Evolutionary conservation across 1,139 yeast genomes (phyloP).

Genomic region (Saccharomyces uvarum): DNA sequence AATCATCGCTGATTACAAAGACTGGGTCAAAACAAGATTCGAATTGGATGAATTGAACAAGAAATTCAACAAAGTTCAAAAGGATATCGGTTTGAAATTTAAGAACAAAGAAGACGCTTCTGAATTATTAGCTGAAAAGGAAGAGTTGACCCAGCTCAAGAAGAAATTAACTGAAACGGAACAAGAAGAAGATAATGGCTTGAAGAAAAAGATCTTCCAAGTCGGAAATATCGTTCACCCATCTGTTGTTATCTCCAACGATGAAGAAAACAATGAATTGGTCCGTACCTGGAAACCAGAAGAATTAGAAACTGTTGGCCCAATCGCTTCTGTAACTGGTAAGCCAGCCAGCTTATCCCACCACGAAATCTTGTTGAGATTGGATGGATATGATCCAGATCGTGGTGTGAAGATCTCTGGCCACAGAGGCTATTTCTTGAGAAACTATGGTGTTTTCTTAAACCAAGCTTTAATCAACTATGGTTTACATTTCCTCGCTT

Average conservation of each 20-base stretch:
- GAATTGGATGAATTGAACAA: slow-evolving; percentile 87
- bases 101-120: slow-evolving; percentile 92
- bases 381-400: slow-evolving; percentile 97
- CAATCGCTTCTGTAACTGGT: slow-evolving; percentile 65
- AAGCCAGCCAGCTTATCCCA: slow-evolving; percentile 79
- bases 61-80: slow-evolving; percentile 77
- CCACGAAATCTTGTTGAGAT: slow-evolving; percentile 86
- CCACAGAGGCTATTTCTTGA: slow-evolving; percentile 95
- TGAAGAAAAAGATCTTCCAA: slow-evolving; percentile 73
- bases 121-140: slow-evolving; percentile 76
- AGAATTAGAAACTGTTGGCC: slow-evolving; percentile 47
- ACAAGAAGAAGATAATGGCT: slow-evolving; percentile 66
- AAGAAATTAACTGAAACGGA: slow-evolving; percentile 58
- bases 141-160: slow-evolving; percentile 61
- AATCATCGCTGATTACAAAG: slow-evolving; percentile 80
- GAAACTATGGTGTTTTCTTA: slow-evolving; percentile 91
- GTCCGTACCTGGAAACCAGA: slow-evolving; percentile 84
- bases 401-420: slow-evolving; percentile 97
- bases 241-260: slow-evolving; percentile 75
- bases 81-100: slow-evolving; percentile 84
- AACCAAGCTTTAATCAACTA: slow-evolving; percentile 97
- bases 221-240: slow-evolving; percentile 93
- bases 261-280: slow-evolving; percentile 85
- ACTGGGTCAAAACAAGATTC: slow-evolving; percentile 88
- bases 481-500: slow-evolving; percentile 77